Evolutionary conservation across 1,139 yeast species (phyloP).

Genomic region (Williopsis jadinii): DNA sequence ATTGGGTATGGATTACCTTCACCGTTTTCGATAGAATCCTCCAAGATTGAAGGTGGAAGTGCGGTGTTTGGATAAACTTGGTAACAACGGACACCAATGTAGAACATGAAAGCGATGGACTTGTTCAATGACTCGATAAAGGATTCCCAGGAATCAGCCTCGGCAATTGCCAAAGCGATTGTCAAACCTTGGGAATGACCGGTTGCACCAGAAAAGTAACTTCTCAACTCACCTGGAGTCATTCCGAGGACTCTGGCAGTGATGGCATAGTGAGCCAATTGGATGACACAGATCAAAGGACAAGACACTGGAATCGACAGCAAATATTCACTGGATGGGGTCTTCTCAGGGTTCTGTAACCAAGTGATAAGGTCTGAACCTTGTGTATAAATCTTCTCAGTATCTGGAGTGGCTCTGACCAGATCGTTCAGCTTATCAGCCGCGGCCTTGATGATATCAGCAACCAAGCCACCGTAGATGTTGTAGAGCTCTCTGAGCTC

Average conservation of each 20-base stretch:
- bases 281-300: conserved; percentile 93
- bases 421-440: conserved; percentile 63
- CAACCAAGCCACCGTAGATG: conserved; percentile 67
- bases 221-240: conserved; percentile 83
- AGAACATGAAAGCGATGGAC: conserved; percentile 80
- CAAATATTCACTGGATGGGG: conserved; percentile 87
- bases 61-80: conserved; percentile 90
- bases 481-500: conserved; percentile 84
- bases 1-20: conserved; percentile 98
- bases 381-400: conserved; percentile 86
- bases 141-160: conserved; percentile 80
- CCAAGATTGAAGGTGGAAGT: conserved; percentile 87
- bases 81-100: conserved; percentile 89
- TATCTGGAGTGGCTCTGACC: conserved; percentile 66
- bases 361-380: conserved; percentile 86
- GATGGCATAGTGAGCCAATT: conserved; percentile 85
- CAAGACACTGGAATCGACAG: conserved; percentile 91
- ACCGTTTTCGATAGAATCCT: conserved; percentile 87
- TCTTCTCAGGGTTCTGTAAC: conserved; percentile 77
- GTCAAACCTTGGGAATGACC: conserved; percentile 98
- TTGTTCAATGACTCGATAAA: conserved; percentile 66
- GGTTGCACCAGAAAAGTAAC: conserved; percentile 72
- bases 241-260: conserved; percentile 80
- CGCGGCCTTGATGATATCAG: conserved; percentile 63
- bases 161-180: conserved; percentile 86